Evolutionary conservation across 192 early-diverging fungal species (phyloP), one percentile per base, ranked within the genome.

Genomic region (Glomus cerebriforme): DNA sequence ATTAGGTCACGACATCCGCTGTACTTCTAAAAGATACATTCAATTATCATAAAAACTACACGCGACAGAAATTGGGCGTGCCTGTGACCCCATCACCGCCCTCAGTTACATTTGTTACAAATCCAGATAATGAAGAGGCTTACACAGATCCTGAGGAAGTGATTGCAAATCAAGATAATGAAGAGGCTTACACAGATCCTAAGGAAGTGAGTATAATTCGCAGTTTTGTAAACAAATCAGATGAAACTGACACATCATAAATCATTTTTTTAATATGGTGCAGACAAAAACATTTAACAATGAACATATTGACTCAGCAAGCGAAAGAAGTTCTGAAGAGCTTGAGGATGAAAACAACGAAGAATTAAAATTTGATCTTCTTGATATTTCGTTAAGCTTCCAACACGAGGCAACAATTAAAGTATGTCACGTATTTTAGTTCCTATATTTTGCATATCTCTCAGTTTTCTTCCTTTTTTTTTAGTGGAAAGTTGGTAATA

Each of bases 281-380:
- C 59, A 60, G 59, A n/a, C 59, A 60, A 60, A 60, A 60, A 60
- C 59, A 60, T 60, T n/a, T 60, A n/a, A n/a, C n/a, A n/a, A 60
- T 60, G 59, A 60, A 60, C 59, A 60, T 60, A 60, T 60, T 60
- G 13, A 60, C 59, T 60, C 59, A 60, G 59, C 66, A n/a, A n/a
- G n/a, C n/a, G n/a, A n/a, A n/a, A n/a, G n/a, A 64, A 64, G 27
- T n/a, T n/a, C n/a, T 64, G 62, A 75, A 75, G 58, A 75, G 22
- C 58, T 60, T 75, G 59, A 75, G 15, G 59, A 27, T 27, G 60
- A 63, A 15, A 60, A 77, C 43, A 26, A 77, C 17, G 63, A 65
- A 47, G 75, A 77, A 66, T 49, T 77, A 45, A 77, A 77, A 77
- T 77, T 77, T 45, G 64, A 77, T 77, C 63, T 77, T 39, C 6